Percentiles rank a stretch among this genome's conserved stretches.
Evolutionary conservation across 2,329 filamentous ascomycete genomes (phyloP).

Genomic region (Akanthomyces dipterigenus): DNA sequence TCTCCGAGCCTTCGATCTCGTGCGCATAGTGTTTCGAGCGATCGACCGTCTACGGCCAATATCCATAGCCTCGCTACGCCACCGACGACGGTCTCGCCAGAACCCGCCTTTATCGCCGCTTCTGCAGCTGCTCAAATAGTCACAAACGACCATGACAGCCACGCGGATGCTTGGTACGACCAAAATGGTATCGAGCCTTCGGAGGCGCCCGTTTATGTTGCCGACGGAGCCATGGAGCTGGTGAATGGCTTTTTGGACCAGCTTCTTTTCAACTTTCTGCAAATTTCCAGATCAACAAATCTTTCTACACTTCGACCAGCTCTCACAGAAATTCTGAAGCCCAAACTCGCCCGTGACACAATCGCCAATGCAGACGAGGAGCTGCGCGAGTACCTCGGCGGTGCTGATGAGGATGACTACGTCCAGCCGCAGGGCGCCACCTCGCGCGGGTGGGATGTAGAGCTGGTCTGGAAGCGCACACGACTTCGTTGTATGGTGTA

Average conservation of each 20-base stretch:
- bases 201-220: conserved; percentile 64
- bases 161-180: conserved; percentile 62
- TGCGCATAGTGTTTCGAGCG: conserved; percentile 63
- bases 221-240: conserved; percentile 63
- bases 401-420: conserved; percentile 67
- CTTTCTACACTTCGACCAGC: conserved; percentile 71
- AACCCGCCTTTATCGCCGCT: conserved; percentile 79
- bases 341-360: conserved; percentile 78
- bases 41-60: conserved; percentile 56
- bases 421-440: conserved; percentile 46
- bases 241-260: conserved; percentile 94
- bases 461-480: conserved; percentile 89
- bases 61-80: conserved; percentile 57
- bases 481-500: conserved; percentile 96
- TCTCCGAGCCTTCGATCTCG: conserved; percentile 38
- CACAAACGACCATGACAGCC: conserved; percentile 76
- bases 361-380: conserved; percentile 80
- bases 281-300: conserved; percentile 68
- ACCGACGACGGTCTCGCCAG: conserved; percentile 62
- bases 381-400: conserved; percentile 78
- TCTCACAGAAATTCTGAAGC: conserved; percentile 79
- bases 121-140: conserved; percentile 88
- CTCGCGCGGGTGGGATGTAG: conserved; percentile 71
- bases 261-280: conserved; percentile 84
- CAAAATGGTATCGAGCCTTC: conserved; percentile 59